A percentile compares a stretch with the other conserved stretches of the same genome.
phyloP scores from a whole-genome alignment of 768 basidiomycete species.

The Hygrocybe punicea region DNA sequence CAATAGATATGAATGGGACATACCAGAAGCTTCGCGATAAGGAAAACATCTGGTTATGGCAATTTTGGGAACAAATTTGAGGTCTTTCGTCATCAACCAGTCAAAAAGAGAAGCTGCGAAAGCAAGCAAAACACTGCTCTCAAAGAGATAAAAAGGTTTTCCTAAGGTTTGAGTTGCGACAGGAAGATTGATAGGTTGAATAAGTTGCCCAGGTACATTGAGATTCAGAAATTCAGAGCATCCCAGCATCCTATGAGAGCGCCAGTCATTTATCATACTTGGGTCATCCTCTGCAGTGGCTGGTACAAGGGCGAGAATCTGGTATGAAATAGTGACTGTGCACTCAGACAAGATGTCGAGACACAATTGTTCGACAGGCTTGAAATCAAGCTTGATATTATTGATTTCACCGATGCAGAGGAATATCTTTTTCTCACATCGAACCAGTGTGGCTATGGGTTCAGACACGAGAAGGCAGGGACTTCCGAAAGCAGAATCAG shows the following conservation, averaged over 20 bases:
- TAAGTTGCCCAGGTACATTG: conserved; percentile 17
- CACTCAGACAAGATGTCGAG: neutral
- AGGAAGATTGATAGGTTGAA: conserved; percentile 26
- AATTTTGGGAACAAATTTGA: conserved; percentile 21
- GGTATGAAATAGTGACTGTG: conserved; percentile 1
- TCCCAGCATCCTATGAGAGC: conserved; percentile 11
- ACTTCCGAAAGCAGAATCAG: neutral
- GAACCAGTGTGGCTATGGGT: conserved; percentile 24
- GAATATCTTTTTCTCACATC: conserved; percentile 22
- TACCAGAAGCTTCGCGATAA: conserved; percentile 20
- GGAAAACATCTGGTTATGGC: conserved; percentile 13
- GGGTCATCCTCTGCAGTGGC: conserved; percentile 4
- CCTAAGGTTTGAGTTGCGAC: conserved; percentile 6
- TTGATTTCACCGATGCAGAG: conserved; percentile 29
- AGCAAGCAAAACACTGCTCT: conserved; percentile 19
- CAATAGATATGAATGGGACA: neutral
- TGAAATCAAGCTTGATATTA: conserved; percentile 9
- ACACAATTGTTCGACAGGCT: conserved; percentile 8
- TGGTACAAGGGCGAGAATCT: conserved; percentile 1
- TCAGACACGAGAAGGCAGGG: neutral
- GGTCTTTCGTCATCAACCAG: conserved; percentile 9
- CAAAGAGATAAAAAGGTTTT: conserved; percentile 23
- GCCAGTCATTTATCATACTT: conserved; percentile 23
- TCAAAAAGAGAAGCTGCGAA: conserved; percentile 20
- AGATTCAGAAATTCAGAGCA: no score